Conservation (phyloP, 2,329 filamentous ascomycete genomes). For the Scedosporium boydii region DNA sequence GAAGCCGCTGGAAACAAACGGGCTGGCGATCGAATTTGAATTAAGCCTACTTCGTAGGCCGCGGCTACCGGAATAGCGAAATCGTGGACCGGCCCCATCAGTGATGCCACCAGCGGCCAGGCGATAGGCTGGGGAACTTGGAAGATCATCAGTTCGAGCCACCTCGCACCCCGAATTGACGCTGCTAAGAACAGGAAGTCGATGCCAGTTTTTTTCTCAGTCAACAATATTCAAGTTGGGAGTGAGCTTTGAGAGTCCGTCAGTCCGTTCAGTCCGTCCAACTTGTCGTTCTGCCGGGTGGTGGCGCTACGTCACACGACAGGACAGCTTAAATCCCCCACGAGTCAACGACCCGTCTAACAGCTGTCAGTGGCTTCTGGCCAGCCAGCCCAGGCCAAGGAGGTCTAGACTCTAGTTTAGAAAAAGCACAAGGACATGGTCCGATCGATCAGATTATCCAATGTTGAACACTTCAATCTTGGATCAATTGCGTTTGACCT, state of each 20-base stretch:
- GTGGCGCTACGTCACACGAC: background rate
- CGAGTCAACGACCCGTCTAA: background rate
- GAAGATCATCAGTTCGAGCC: no score
- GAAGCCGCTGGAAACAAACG: background rate
- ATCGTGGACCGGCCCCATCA: background rate
- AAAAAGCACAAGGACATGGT: background rate
- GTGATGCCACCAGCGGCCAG: background rate
- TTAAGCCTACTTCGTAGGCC: background rate
- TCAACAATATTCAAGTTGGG: no score
- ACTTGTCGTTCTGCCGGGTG: background rate
- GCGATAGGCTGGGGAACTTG: background rate
- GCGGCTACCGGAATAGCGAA: background rate
- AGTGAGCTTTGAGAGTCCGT: no score
- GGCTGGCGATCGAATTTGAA: background rate
- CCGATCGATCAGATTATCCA: background rate
- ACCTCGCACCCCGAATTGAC: no score
- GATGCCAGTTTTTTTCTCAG: background rate
- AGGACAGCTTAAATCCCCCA: background rate
- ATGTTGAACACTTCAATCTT: no score
- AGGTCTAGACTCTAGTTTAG: no score
- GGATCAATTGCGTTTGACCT: no score
- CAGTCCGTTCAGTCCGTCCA: no score
- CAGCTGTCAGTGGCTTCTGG: background rate
- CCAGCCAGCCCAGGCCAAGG: no score
- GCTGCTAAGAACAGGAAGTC: background rate